Conservation (phyloP, 257 asterid species). For the Haberlea rhodopensis region DNA sequence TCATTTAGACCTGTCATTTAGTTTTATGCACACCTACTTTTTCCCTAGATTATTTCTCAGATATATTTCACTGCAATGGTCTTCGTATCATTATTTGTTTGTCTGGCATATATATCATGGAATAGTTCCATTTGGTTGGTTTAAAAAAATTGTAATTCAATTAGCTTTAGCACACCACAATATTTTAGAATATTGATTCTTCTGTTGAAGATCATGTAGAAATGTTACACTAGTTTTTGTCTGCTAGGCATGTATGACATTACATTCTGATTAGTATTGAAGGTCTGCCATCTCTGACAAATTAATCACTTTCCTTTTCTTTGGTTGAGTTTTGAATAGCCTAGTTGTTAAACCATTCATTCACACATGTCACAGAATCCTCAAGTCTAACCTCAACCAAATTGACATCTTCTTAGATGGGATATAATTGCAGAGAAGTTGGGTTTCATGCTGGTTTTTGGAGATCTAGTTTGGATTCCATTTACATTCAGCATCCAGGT, state of each 20-base stretch:
- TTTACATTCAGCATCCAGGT: conserved; percentile 98
- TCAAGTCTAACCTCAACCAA: conserved; percentile 27
- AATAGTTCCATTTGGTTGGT: not conserved
- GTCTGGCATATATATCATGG: not conserved
- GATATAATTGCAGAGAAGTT: conserved; percentile 97
- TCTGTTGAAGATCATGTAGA: not conserved
- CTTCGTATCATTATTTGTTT: not conserved
- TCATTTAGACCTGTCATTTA: conserved; percentile 19
- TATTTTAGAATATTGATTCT: not conserved
- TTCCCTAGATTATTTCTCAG: too few relatives aligned
- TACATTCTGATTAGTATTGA: conserved; percentile 2
- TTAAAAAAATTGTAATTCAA: not conserved
- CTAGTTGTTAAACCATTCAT: conserved; percentile 19
- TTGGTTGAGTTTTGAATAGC: conserved; percentile 7
- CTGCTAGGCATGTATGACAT: not conserved
- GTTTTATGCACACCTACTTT: too few relatives aligned
- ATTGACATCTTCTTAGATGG: conserved; percentile 56
- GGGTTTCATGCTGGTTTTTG: conserved; percentile 98
- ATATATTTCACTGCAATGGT: too few relatives aligned
- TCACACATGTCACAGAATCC: conserved; percentile 16
- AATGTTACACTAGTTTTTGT: not conserved
- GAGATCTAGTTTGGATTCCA: conserved; percentile 96
- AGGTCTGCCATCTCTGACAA: conserved; percentile 12
- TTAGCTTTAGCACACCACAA: not conserved
- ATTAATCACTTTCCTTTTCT: not conserved